Base-by-base conservation (phyloP, 1,284 basidiomycete species). In the Cutaneotrichosporon cyanovorans region DNA sequence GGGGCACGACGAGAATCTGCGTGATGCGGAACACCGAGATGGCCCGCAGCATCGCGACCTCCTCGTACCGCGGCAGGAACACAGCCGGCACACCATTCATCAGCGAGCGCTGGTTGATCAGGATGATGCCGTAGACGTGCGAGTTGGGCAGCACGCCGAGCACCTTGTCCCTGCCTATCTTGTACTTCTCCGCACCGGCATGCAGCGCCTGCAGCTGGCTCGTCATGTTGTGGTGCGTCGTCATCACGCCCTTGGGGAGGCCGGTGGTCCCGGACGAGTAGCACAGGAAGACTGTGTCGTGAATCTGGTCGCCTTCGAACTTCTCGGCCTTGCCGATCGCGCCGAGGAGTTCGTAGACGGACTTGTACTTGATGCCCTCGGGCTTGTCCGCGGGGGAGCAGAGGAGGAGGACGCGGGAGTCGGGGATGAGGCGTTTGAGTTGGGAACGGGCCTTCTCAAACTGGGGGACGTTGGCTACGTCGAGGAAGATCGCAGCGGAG, bases 11-110 rank as follows among this genome's bases (percentile, higher is more conserved):
- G 6, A 87, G 71, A 1, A 77, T 63, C 32, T 73, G 68, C 0
- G 83, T 84, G 43, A 82, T 76, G 43, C 75, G 77, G 72, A 85
- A 86, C 53, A 76, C 76, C 62, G 85, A 83, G 57, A 87, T 89
- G 23, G 76, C 71, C 8, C 76, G 74, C 2, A 88, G 80, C 51
- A 89, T 83, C 19, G 58, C 28, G 6, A 59, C 52, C 40, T 69
- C 65, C 23, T 66, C 64, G 65, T 89, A 92, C 14, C 78, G 78
- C 0, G 80, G 74, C 62, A 85, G 77, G 38, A 93, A 69, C 21
- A 87, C 77, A 2, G 82, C 74, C 0, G 84, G 78, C 0, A 78
- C 67, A 2, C 83, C 83, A 6, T 70, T 60, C 2, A 75, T 70
- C 40, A 87, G 66, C 0, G 84, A 80, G 48, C 81, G 79, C 38